Base-by-base conservation (phyloP, 441 rosid species). In the Arabidopsis hybrid region DNA sequence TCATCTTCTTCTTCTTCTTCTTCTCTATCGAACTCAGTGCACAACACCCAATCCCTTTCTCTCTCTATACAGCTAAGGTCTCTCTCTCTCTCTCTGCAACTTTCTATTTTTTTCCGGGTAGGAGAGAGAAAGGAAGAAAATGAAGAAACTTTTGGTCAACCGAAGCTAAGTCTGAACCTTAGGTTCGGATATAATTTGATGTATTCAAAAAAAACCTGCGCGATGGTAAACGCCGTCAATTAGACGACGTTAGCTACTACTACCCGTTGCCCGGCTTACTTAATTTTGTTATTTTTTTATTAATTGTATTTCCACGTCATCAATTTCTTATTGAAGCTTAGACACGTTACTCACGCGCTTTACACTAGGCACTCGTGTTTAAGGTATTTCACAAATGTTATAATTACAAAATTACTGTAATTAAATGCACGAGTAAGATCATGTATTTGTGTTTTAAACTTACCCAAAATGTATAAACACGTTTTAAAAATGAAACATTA, bases 261-360 rank as follows among this genome's bases (percentile, higher is more conserved):
- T 82, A 79, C 85, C 90, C 84, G 90, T 49, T 86, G 86, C 84
- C 87, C 85, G 58, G 21, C 57, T 21, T 53, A 8, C 51, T 74
- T 74, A 26, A 71, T 14, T 69, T 32, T 4, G 6, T 7, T 42
- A n/a, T 21, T 21, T 1, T 47, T 42, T 12, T 6, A 2, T 7
- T 32, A 8, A 14, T 31, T 67, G 1, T 16, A 46, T 42, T 7
- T 34, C 58, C 71, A 63, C 77, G 81, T 75, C 87, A 66, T 70
- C 8, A 60, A 4, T 66, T 72, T 53, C 65, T 46, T 11, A 60
- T 65, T 78, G 40, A 76, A 34, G 35, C 29, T 39, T 11, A 29
- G 42, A 61, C 68, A 61, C 67, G 60, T 60, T 14, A 40, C 53
- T 56, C 55, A 68, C 63, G 60, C 75, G 69, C 36, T 58, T 8